Base-by-base conservation (phyloP, 208 protist species). In the Porcisia deanei region DNA sequence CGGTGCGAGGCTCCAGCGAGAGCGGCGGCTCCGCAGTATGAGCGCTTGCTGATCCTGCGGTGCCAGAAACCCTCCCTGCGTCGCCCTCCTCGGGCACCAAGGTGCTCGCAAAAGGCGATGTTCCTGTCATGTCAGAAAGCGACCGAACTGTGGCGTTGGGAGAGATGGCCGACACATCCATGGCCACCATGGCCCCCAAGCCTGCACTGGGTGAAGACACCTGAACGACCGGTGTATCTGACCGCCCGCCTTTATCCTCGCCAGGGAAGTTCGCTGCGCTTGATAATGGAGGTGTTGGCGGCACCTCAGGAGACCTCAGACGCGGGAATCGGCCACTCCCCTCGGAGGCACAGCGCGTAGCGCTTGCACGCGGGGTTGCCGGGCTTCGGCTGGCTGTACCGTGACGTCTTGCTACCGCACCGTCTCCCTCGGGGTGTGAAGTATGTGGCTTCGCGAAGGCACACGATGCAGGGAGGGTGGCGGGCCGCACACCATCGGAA, bases 121-220 rank as follows among this genome's bases (percentile, higher is more conserved):
- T 87, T 34, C 75, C 79, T 3, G 89, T 91, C 45, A 95, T 95
- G 55, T 87, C 89, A 8, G 88, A 93, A 63, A 95, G 75, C 1
- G 91, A 95, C 63, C 84, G 87, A n/a, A 93, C 81, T 6, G 80
- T 79, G 9, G 85, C 70, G 37, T 58, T 82, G 34, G 54, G 73
- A 1, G 69, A 79, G 9, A 70, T 59, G n/a, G 64, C 73, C 25
- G 72, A 73, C 9, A 41, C 39, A 60, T 69, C 52, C 22, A 30
- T 5, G 8, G 25, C 71, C 37, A 47, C 71, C 43, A 20, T 39
- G 16, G 43, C 71, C 1, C 25, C 37, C 3, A 43, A 25, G 16
- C 7, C 34, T 65, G 16, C 37, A 4, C 18, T 10, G 20, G 20
- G 54, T 9, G 10, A 55, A 8, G 59, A 14, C 1, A 63, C 12